phyloP scores from a whole-genome alignment of 2,329 filamentous ascomycete species.

The Grosmannia penicillata region DNA sequence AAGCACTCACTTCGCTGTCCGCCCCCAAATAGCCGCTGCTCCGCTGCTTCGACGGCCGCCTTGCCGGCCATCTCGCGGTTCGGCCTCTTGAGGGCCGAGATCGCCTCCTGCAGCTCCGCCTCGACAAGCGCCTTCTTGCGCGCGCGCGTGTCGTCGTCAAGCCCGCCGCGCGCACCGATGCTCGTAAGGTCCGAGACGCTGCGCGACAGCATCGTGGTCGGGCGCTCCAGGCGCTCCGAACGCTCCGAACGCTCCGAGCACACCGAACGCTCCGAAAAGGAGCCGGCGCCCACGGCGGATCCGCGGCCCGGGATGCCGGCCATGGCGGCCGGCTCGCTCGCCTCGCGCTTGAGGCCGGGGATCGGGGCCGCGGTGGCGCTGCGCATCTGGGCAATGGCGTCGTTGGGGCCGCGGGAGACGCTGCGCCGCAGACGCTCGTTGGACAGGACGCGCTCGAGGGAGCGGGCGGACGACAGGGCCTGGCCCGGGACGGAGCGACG shows the following conservation, averaged over 20 bases:
- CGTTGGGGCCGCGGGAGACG: constrained; percentile 40
- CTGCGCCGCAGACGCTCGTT: constrained; percentile 42
- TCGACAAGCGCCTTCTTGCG: constrained; percentile 53
- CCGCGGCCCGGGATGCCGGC: neutral
- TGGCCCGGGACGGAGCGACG: constrained; percentile 27
- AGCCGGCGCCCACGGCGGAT: constrained; percentile 8
- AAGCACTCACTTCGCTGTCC: constrained; percentile 28
- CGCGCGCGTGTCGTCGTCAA: constrained; percentile 42
- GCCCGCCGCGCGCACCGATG: no score
- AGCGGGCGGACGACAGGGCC: constrained; percentile 22
- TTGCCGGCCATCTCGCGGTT: constrained; percentile 57
- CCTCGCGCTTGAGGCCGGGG: constrained; percentile 51
- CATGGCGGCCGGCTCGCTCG: constrained; percentile 36
- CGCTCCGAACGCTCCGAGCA: constrained; percentile 21
- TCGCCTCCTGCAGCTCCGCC: constrained; percentile 58
- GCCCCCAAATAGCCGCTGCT: constrained; percentile 38
- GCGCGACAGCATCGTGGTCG: no score
- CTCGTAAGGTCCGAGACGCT: no score
- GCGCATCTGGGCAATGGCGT: constrained; percentile 48
- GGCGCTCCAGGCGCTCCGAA: no score
- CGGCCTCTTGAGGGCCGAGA: constrained; percentile 58
- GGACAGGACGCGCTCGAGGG: constrained; percentile 47
- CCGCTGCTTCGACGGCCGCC: constrained; percentile 50
- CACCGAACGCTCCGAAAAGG: no score
- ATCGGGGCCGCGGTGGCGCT: constrained; percentile 50